Evolutionary conservation across 2,329 filamentous ascomycete genomes (phyloP).

Genomic region (Clonostachys solani): DNA sequence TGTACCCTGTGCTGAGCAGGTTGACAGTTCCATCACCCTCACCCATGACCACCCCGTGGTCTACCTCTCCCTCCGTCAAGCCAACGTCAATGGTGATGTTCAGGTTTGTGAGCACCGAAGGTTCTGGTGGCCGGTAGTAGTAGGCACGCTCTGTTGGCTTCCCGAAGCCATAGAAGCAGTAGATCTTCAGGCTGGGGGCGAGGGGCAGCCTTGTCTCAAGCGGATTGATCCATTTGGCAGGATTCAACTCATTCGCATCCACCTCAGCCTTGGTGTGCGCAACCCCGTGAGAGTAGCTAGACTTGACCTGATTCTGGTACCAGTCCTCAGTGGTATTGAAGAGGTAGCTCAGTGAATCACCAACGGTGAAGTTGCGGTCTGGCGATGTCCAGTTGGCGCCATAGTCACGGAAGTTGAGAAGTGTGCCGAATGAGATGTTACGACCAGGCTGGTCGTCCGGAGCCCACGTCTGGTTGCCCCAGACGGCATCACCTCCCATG

Average conservation of each 20-base stretch:
- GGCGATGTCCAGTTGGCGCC: constrained; percentile 60
- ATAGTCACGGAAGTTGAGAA: constrained; percentile 74
- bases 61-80: constrained; percentile 55
- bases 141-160: constrained; percentile 92
- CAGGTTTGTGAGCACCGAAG: constrained; percentile 58
- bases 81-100: constrained; percentile 72
- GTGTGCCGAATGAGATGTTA: constrained; percentile 69
- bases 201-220: constrained; percentile 83
- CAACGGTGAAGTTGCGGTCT: constrained; percentile 74
- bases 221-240: constrained; percentile 89
- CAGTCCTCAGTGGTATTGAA: constrained; percentile 76
- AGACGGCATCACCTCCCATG: constrained; percentile 89
- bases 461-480: constrained; percentile 84
- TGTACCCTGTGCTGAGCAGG: constrained; percentile 86
- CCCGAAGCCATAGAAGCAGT: constrained; percentile 94
- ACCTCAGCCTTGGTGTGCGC: constrained; percentile 78
- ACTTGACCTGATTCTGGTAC: constrained; percentile 71
- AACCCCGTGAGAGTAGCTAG: constrained; percentile 83
- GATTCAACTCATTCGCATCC: constrained; percentile 73
- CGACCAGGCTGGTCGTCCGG: constrained; percentile 81
- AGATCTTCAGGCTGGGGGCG: constrained; percentile 88
- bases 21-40: constrained; percentile 97
- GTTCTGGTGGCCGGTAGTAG: constrained; percentile 73
- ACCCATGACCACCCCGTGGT: constrained; percentile 91
- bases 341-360: constrained; percentile 73